These are phyloP conservation scores for Tillandsia fasciculata DNA, from an alignment of 176 grass and related monocot species.

Conservation along the genomic window DNA sequence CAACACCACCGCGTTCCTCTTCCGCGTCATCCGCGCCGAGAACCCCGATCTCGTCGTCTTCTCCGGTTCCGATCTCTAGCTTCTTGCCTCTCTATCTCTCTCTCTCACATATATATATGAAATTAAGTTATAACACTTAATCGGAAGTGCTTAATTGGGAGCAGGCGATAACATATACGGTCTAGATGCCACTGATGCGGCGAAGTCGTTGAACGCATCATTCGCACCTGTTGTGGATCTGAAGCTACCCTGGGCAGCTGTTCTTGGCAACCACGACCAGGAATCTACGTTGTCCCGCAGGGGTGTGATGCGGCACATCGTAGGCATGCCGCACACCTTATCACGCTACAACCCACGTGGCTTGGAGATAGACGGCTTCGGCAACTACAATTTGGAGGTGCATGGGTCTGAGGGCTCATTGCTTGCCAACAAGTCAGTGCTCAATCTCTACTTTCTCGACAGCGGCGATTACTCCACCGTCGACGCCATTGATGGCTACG, in stretches of 20 bases:
- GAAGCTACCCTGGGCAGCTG: constrained; percentile 83
- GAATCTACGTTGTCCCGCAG: constrained; percentile 73
- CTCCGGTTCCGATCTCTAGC: constrained; percentile 29
- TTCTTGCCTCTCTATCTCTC: not conserved
- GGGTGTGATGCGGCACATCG: constrained; percentile 73
- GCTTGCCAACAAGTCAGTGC: constrained; percentile 72
- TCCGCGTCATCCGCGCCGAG: constrained; percentile 71
- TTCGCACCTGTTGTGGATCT: constrained; percentile 59
- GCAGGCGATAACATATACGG: constrained; percentile 89
- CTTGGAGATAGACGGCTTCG: constrained; percentile 70
- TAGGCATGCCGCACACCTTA: constrained; percentile 57
- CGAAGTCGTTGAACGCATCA: constrained; percentile 80
- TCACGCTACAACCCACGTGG: constrained; percentile 60
- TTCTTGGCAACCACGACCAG: constrained; percentile 90
- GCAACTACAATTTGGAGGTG: constrained; percentile 82
- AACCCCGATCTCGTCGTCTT: constrained; percentile 95
- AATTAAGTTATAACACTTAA: not conserved
- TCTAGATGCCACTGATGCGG: constrained; percentile 39
- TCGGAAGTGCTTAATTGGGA: not conserved
- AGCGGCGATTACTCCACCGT: constrained; percentile 93
- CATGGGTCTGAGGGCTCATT: constrained; percentile 44
- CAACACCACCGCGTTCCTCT: constrained; percentile 92
- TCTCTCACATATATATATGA: not conserved
- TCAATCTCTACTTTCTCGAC: constrained; percentile 93
- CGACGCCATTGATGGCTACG: constrained; percentile 44